Evolutionary conservation across 768 basidiomycete species (phyloP), one percentile per base, ranked within the genome.

Genomic region (Lentinus brumalis): DNA sequence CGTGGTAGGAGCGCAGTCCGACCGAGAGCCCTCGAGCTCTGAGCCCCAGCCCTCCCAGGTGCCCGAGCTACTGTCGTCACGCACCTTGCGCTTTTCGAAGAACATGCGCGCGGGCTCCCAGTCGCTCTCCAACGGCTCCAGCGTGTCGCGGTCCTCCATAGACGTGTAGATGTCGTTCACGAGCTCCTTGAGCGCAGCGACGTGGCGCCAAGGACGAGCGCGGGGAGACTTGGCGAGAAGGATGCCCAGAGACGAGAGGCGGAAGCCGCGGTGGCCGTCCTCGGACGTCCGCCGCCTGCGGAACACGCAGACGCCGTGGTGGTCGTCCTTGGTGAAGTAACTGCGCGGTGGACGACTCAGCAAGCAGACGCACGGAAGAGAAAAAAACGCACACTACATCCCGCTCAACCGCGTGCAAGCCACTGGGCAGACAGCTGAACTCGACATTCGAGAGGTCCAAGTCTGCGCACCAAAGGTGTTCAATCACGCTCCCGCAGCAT

Each of bases 351-450:
- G 39, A 15, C 30, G 30, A n/a, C 31, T 35, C 32, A 53, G 42
- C 29, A 40, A 11, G 53, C 55, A 45, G 44, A 38, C 50, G n/a
- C 35, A n/a, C 26, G 14, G 35, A n/a, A 8, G 15, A 53, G n/a
- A 44, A 5, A 12, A 21, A 41, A 29, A 76, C 88, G 68, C 71
- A 92, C 90, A 94, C 82, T 29, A 91, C 86, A 69, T 94, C 92
- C 39, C 82, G 80, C 66, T 92, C 91, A 26, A 94, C 83, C 0
- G 87, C 77, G 72, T 94, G 92, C 5, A 94, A 76, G 1, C 92
- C 92, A 63, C 91, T 92, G 0, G 92, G 92, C 11, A 94, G 79
- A 6, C 85, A 85, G 66, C 83, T 92, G 72, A 92, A 94, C 72
- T 94, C 92, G 53, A 94, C 79, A 66, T 84, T 80, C 31, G 86